phyloP scores from a whole-genome alignment of 2,329 filamentous ascomycete genomes.

The Exophiala sideris region DNA sequence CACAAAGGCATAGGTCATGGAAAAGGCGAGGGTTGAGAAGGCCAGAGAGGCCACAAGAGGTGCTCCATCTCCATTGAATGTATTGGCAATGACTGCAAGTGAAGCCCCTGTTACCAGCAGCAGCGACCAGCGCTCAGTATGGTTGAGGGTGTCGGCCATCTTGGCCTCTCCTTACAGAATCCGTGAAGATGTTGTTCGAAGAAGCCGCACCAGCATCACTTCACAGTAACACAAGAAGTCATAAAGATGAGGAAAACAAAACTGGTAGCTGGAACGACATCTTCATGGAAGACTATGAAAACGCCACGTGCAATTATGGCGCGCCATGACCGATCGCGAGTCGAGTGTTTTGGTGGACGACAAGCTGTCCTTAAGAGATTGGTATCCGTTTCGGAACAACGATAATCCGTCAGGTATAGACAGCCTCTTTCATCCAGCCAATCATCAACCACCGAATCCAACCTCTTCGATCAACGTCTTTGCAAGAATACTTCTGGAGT shows the following conservation, averaged over 20 bases:
- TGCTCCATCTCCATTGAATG: conserved; percentile 79
- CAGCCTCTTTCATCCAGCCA: too few relatives aligned
- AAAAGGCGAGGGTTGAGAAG: conserved; percentile 80
- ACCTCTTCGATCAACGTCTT: too few relatives aligned
- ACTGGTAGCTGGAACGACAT: neutral
- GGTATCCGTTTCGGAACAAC: too few relatives aligned
- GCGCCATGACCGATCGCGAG: too few relatives aligned
- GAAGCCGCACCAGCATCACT: too few relatives aligned
- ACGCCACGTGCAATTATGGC: neutral
- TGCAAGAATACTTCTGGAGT: too few relatives aligned
- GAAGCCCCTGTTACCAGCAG: conserved; percentile 66
- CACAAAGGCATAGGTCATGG: conserved; percentile 78
- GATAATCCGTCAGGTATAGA: too few relatives aligned
- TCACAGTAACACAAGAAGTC: neutral
- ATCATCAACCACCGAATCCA: too few relatives aligned
- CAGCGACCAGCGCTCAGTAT: conserved; percentile 55
- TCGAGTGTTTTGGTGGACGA: neutral
- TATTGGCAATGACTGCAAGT: conserved; percentile 71
- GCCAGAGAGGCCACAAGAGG: conserved; percentile 85
- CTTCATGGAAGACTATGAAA: neutral
- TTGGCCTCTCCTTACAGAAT: neutral
- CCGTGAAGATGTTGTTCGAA: too few relatives aligned
- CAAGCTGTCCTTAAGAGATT: conserved; percentile 1
- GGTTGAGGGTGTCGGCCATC: conserved; percentile 47
- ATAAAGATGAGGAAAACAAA: neutral